phyloP scores from a whole-genome alignment of 179 eudicot species.

The Beta macrorhiza region DNA sequence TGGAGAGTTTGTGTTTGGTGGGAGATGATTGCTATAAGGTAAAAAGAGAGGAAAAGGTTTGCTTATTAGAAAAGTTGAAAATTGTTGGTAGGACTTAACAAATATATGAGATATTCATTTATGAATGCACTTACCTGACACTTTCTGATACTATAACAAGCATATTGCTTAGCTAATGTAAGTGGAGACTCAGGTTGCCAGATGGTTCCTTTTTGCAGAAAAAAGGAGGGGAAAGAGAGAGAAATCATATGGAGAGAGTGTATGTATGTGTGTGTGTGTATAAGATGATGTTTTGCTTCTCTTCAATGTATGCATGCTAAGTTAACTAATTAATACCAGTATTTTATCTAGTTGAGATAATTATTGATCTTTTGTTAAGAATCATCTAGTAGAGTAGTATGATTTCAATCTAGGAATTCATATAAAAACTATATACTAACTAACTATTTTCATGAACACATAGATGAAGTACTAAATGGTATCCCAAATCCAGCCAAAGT shows the following conservation, averaged over 20 bases:
- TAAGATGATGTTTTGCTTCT: neutral
- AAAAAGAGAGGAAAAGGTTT: neutral
- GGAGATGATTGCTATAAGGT: neutral
- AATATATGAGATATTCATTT: neutral
- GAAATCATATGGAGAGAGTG: neutral
- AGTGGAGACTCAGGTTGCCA: conserved; percentile 24
- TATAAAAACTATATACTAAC: too few species aligned
- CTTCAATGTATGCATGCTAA: neutral
- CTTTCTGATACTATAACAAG: conserved; percentile 23
- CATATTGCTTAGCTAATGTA: conserved; percentile 23
- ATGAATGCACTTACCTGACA: conserved; percentile 19
- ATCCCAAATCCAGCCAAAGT: too few species aligned
- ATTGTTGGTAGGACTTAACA: conserved; percentile 3
- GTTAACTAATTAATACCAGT: neutral
- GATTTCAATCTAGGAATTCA: neutral
- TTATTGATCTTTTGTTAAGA: too few species aligned
- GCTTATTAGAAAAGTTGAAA: conserved; percentile 3
- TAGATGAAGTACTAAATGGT: too few species aligned
- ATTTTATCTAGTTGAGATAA: neutral
- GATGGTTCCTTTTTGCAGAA: conserved; percentile 30
- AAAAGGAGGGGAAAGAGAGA: conserved; percentile 15
- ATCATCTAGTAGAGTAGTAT: neutral
- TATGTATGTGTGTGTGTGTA: too few species aligned
- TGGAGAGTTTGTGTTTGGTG: conserved; percentile 11
- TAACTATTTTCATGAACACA: too few species aligned